Evolutionary conservation across 2,329 filamentous ascomycete genomes (phyloP).

Genomic region (Penicillium expansum): DNA sequence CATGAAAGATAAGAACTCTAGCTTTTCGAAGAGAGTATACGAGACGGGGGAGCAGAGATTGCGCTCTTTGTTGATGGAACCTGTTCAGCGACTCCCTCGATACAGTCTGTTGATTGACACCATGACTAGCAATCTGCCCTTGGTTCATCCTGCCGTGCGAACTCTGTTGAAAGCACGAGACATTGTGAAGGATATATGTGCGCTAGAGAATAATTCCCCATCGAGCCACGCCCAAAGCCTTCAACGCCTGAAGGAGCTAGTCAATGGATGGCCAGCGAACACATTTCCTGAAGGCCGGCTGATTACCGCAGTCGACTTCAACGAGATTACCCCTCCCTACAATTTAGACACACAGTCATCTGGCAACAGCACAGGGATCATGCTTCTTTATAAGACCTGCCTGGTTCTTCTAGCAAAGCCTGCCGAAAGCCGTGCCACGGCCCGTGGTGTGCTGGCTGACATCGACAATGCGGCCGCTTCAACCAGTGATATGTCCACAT

Average conservation of each 20-base stretch:
- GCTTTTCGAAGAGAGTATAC: constrained; percentile 75
- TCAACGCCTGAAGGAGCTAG: constrained; percentile 70
- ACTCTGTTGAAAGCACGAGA: constrained; percentile 84
- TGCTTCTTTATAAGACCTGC: constrained; percentile 81
- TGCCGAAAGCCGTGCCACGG: constrained; percentile 60
- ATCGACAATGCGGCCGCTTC: constrained; percentile 75
- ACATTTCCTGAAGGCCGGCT: constrained; percentile 74
- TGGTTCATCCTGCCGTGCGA: constrained; percentile 79
- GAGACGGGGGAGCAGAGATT: constrained; percentile 86
- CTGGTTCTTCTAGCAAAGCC: constrained; percentile 74
- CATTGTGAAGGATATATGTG: constrained; percentile 94
- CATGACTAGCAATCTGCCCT: constrained; percentile 80
- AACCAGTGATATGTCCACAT: constrained; percentile 24
- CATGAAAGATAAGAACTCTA: constrained; percentile 72
- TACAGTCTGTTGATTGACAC: constrained; percentile 97
- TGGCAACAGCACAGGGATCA: constrained; percentile 60
- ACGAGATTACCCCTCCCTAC: constrained; percentile 74
- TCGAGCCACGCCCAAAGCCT: constrained; percentile 70
- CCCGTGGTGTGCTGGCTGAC: constrained; percentile 76
- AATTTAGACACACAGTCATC: constrained; percentile 44
- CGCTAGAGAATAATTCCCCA: constrained; percentile 70
- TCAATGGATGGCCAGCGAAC: constrained; percentile 72
- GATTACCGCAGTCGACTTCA: constrained; percentile 75
- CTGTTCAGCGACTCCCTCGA: constrained; percentile 86
- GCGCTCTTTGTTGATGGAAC: constrained; percentile 90